phyloP scores from a whole-genome alignment of 176 grass and related monocot species.

The Lolium rigidum region DNA sequence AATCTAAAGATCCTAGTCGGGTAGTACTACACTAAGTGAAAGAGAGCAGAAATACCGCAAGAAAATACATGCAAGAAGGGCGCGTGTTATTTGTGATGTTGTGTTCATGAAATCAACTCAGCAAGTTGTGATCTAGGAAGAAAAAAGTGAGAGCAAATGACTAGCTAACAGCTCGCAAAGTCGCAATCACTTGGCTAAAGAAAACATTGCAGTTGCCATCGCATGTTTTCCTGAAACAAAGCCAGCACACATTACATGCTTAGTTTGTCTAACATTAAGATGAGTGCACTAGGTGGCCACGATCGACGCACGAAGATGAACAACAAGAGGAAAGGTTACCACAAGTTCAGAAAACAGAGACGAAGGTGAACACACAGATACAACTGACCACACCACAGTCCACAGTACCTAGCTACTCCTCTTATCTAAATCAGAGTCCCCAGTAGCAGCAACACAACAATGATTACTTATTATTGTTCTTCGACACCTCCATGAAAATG shows the following conservation, averaged over 20 bases:
- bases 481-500: no score
- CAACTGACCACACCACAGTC: no score
- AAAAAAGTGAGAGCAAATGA: background rate
- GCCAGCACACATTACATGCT: background rate
- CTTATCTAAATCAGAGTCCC: no score
- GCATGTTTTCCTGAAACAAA: background rate
- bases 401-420: no score
- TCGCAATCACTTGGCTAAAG: background rate
- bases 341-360: background rate
- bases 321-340: background rate
- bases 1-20: background rate
- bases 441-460: no score
- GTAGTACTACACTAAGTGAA: no score
- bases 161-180: background rate
- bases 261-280: background rate
- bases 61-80: background rate
- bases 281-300: background rate
- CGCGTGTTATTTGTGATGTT: background rate
- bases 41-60: no score
- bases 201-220: no score
- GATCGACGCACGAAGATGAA: background rate
- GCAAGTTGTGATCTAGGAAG: background rate
- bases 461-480: no score
- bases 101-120: background rate
- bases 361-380: background rate